Base-by-base conservation (phyloP, 768 basidiomycete genomes). In the Boletus vinaceobasis region DNA sequence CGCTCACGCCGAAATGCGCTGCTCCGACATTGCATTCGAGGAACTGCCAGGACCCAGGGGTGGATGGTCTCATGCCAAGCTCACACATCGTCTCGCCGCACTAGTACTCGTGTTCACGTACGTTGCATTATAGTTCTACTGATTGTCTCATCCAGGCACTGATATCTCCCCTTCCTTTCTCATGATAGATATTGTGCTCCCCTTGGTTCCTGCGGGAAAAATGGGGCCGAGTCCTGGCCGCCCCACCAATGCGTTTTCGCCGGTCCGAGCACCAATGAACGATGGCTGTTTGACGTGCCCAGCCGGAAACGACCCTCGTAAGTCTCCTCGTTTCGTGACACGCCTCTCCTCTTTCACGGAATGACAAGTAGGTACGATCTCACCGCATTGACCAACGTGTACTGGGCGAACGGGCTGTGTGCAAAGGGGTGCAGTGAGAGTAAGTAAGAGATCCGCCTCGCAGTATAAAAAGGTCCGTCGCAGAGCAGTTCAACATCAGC, bases 381-480 rank as follows among this genome's bases (percentile, higher is more conserved):
- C 53, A 23, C 27, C 39, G 11, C 38, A 36, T 26, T 3, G 17
- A n/a, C 17, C 13, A 29, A 19, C 19, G 6, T 2, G 1, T 45
- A 10, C 27, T 14, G 23, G 26, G 15, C 9, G 7, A 35, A n/a
- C 1, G 29, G 35, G 15, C 50, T 19, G 27, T 42, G 37, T 36
- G 21, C 17, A 11, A 8, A 7, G 10, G 23, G 15, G 23, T 40
- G 14, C 3, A 27, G 11, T 2, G 9, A 9, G 7, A 31, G 3
- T 21, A 27, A 27, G 35, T 11, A n/a, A 26, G 15, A 23, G 10
- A 31, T 15, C 4, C 17, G 19, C 21, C 32, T 33, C n/a, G n/a
- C 8, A 3, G 44, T 60, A 57, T 64, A 64, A 63, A 54, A 55
- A 23, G 40, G 17, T 21, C 3, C 10, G 36, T 32, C 7, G 4